Base-by-base conservation (phyloP, 495 filamentous ascomycete species). In the Astrocystis sublimbata region DNA sequence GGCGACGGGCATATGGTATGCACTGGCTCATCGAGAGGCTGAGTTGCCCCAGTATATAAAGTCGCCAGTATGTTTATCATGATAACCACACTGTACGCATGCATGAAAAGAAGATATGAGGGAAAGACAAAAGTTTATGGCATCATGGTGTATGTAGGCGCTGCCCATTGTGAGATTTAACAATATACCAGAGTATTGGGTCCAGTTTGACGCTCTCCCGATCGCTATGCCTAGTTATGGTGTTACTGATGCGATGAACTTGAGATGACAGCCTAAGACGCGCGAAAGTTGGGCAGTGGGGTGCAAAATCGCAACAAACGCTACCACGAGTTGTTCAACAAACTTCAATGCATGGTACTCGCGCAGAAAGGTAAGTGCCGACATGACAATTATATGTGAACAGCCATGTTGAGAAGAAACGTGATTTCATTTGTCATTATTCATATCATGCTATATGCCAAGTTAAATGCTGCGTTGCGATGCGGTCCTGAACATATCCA, bases 381-480 rank as follows among this genome's bases (percentile, higher is more conserved):
- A n/a, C n/a, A n/a, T n/a, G n/a, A n/a, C n/a, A n/a, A n/a, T n/a
- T n/a, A n/a, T n/a, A n/a, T n/a, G n/a, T n/a, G n/a, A n/a, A n/a
- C n/a, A n/a, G n/a, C n/a, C n/a, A n/a, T n/a, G n/a, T n/a, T n/a
- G n/a, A n/a, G n/a, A n/a, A n/a, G n/a, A n/a, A n/a, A n/a, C n/a
- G n/a, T 35, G 7, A 57, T 56, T 15, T 57, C 54, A 57, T 57
- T 42, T 42, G 35, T 36, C 33, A 45, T 57, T 40, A 57, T 57
- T 41, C 38, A 41, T 13, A 26, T 30, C 7, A 49, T 49, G 7
- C 13, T 49, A 8, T 9, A 15, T 13, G 23, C n/a, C n/a, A n/a
- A n/a, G n/a, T n/a, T n/a, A n/a, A n/a, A n/a, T n/a, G n/a, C n/a
- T n/a, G n/a, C n/a, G n/a, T n/a, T 23, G 24, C n/a, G 12, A 12